Conservation (phyloP, 179 eudicot species). For the Pouteria campechiana region DNA sequence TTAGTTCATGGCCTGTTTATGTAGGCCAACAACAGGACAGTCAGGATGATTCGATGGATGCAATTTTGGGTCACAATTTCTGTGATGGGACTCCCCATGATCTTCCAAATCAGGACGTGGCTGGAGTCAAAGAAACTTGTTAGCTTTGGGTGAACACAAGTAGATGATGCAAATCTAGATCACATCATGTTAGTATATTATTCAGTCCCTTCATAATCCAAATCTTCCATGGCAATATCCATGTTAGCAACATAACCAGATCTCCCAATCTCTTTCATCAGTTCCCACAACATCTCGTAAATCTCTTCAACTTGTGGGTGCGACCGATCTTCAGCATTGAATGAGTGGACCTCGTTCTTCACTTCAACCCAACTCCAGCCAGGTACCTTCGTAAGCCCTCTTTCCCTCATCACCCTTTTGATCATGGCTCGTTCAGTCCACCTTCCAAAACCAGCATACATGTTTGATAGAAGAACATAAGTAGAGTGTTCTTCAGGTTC, state of each 20-base stretch:
- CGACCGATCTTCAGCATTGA: slow-evolving; percentile 52
- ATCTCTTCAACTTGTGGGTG: slow-evolving; percentile 38
- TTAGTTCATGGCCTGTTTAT: no score
- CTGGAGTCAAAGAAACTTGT: no score
- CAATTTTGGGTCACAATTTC: no score
- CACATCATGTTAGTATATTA: no score
- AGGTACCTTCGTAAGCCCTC: slow-evolving; percentile 67
- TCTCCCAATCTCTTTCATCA: slow-evolving; percentile 32
- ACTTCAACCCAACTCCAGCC: slow-evolving; percentile 90
- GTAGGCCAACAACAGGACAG: no score
- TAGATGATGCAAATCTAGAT: no score
- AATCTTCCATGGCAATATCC: slow-evolving; percentile 10
- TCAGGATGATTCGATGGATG: no score
- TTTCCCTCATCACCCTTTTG: slow-evolving; percentile 59
- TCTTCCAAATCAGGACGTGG: no score
- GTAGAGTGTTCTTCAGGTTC: slow-evolving; percentile 73
- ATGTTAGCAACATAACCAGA: slow-evolving; percentile 11
- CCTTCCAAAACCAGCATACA: slow-evolving; percentile 48
- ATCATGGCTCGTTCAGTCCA: slow-evolving; percentile 66
- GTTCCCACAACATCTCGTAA: slow-evolving; percentile 24
- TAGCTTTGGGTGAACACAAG: no score
- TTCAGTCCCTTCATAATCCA: no score
- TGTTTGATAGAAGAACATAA: slow-evolving; percentile 62
- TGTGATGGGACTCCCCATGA: no score
- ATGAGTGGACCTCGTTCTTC: slow-evolving; percentile 47